Conservation (phyloP, 73 alveolate genomes). For the Breviolum minutum region DNA sequence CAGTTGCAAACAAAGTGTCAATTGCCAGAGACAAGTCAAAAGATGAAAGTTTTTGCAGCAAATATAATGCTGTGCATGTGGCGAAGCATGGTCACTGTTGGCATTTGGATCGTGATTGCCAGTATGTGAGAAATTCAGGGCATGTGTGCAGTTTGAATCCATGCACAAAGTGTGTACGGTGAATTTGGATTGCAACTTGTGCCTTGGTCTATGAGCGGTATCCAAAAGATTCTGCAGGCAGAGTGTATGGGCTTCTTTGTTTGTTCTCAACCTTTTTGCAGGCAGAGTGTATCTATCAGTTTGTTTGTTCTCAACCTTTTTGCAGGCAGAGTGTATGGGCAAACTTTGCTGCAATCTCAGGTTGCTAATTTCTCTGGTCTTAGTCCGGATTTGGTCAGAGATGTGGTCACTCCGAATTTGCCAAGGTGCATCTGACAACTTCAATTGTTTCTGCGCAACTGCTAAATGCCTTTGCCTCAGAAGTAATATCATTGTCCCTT, state of each 20-base stretch:
- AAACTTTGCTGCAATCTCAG: neutral
- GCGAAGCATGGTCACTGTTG: neutral
- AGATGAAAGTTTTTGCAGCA: neutral
- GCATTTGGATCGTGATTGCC: neutral
- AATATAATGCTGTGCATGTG: neutral
- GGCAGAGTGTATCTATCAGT: no score
- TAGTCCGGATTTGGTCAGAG: no score
- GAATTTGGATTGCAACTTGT: neutral
- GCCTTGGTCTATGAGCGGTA: neutral
- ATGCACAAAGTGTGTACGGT: neutral
- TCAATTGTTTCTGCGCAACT: neutral
- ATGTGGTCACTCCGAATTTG: no score
- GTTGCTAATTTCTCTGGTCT: no score
- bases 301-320: neutral
- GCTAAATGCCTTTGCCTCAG: neutral
- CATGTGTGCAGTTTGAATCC: neutral
- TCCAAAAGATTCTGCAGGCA: neutral
- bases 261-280: neutral
- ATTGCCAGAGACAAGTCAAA: neutral
- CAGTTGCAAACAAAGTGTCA: neutral
- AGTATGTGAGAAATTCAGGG: neutral
- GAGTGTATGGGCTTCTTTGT: neutral
- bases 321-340: neutral
- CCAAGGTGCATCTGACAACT: no score
- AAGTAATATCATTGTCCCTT: neutral